Evolutionary conservation across 2,329 filamentous ascomycete genomes (phyloP), one percentile per base, ranked within the genome.

Genomic region (Annulohypoxylon truncatum): DNA sequence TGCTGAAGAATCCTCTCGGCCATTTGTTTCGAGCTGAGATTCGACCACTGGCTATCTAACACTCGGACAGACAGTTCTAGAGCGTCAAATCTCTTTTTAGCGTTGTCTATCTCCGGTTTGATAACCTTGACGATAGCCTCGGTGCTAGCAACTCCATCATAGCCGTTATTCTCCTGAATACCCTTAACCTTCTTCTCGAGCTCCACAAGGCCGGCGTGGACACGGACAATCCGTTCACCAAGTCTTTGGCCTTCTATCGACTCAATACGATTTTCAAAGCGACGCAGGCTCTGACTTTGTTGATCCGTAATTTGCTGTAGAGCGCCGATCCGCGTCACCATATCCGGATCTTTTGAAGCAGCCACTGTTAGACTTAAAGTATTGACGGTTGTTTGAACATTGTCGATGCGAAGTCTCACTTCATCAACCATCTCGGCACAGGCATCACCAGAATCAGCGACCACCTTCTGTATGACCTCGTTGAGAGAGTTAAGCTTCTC

Each of bases 21-120:
- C 24, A 85, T 74, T 1, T 75, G 70, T 47, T 78, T 81, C 1
- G 83, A 82, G 18, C 73, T 79, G 6, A 89, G 73, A 67, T 84
- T 86, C 59, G 81, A 82, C 64, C 81, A 87, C 64, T 84, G 85
- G 0, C 64, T 59, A 70, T 85, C 81, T 6, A 89, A 68, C 0
- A 78, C 73, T 18, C 70, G 71, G 3, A 84, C 29, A 47, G 80
- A 74, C 38, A 79, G 71, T 13, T 79, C 76, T 4, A 84, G 67
- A 3, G 74, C 72, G 0, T 78, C 74, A 15, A 76, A 70, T 33
- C 72, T 75, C 22, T 71, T 73, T 18, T 76, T 67, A 5, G 78
- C 54, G 1, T 76, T 67, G 7, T 76, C 72, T 6, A 75, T 57
- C 28, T 71, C 73, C 7, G 63, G 61, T 40, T 76, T 72, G 5